Evolutionary conservation across 2,329 filamentous ascomycete genomes (phyloP).

Genomic region (Byssoonygena ceratinophila): DNA sequence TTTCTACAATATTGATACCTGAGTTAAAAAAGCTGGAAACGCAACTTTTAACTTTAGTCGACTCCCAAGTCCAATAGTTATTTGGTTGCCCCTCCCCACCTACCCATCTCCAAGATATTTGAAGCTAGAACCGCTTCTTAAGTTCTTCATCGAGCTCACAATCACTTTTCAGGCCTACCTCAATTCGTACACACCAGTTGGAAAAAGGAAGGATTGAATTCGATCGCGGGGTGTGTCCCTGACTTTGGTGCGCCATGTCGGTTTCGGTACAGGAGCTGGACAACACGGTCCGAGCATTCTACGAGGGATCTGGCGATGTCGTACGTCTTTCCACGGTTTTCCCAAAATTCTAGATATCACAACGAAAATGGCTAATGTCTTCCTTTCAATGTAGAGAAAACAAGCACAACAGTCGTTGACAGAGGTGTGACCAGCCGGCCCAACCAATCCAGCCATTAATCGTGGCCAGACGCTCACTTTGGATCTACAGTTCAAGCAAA

Average conservation of each 20-base stretch:
- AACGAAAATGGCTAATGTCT: constrained; percentile 28
- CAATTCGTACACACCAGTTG: neutral
- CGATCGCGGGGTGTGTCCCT: constrained; percentile 10
- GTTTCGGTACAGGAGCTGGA: constrained; percentile 87
- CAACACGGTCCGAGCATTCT: constrained; percentile 90
- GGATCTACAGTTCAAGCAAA: constrained; percentile 81
- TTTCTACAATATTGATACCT: neutral
- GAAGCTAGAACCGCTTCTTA: neutral
- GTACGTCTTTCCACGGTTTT: constrained; percentile 43
- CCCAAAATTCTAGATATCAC: neutral
- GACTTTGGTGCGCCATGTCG: constrained; percentile 42
- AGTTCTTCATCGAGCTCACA: neutral
- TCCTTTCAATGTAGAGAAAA: constrained; percentile 62
- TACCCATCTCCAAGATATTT: neutral
- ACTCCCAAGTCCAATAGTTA: neutral
- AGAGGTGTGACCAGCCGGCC: constrained; percentile 52
- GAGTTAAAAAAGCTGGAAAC: neutral
- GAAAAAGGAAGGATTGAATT: neutral
- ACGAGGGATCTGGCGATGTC: constrained; percentile 88
- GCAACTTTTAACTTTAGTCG: neutral
- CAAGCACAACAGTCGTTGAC: constrained; percentile 85
- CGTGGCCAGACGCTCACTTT: constrained; percentile 13
- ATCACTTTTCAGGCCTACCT: neutral
- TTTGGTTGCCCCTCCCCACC: neutral
- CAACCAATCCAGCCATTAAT: constrained; percentile 10